These are phyloP conservation scores for Pleurotus eryngii DNA, from an alignment of 768 basidiomycete species.

Conservation along the genomic window DNA sequence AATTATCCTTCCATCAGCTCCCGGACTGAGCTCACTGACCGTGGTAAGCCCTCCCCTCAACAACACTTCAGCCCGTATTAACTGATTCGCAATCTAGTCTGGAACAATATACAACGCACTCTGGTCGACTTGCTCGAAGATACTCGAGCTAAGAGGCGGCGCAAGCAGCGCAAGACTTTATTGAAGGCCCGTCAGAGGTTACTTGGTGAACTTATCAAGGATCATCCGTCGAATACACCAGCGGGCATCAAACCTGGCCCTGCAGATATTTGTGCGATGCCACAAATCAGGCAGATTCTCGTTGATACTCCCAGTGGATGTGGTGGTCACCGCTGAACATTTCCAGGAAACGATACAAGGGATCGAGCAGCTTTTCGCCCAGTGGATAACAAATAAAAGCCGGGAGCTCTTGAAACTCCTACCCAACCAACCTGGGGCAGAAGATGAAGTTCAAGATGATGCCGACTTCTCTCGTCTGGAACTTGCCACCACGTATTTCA, in stretches of 20 bases:
- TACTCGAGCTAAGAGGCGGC: slow-evolving; percentile 13
- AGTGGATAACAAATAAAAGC: background rate
- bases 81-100: slow-evolving; percentile 9
- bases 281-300: slow-evolving; percentile 19
- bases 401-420: background rate
- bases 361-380: background rate
- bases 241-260: slow-evolving; percentile 18
- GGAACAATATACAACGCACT: slow-evolving; percentile 14
- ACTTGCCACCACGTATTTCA: slow-evolving; percentile 22
- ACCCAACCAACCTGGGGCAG: background rate
- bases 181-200: slow-evolving; percentile 16
- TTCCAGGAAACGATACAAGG: background rate
- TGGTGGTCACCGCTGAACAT: background rate
- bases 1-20: slow-evolving; percentile 14
- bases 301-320: slow-evolving; percentile 5
- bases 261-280: slow-evolving; percentile 19
- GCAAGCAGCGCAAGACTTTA: slow-evolving; percentile 15
- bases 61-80: background rate
- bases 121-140: slow-evolving; percentile 15
- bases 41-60: slow-evolving; percentile 10
- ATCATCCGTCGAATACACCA: slow-evolving; percentile 14
- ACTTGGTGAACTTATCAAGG: slow-evolving; percentile 15
- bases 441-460: background rate
- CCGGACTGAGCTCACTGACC: slow-evolving; percentile 15
- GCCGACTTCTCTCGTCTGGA: slow-evolving; percentile 12